Evolutionary conservation across 2,329 filamentous ascomycete species (phyloP).

Genomic region (Aspergillus sp.): DNA sequence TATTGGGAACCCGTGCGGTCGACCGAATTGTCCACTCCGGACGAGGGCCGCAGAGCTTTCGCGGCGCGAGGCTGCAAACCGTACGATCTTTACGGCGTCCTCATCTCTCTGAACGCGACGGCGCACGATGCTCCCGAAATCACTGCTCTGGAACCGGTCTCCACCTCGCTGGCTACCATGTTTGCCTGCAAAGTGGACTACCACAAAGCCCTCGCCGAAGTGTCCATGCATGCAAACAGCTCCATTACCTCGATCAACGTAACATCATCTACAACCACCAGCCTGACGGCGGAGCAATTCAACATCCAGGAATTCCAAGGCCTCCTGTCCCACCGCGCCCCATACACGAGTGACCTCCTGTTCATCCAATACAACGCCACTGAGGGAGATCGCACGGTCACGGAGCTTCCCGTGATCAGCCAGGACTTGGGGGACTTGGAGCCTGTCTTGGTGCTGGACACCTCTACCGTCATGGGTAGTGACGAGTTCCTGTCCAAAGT

Average conservation of each 20-base stretch:
- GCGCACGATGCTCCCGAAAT: constrained; percentile 7
- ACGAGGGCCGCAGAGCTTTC: constrained; percentile 21
- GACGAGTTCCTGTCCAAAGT: constrained; percentile 27
- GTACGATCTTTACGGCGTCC: constrained; percentile 33
- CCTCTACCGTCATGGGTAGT: constrained; percentile 28
- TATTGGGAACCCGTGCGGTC: constrained; percentile 33
- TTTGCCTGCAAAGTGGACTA: constrained; percentile 34
- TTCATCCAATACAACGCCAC: constrained; percentile 30
- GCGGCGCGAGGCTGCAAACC: constrained; percentile 25
- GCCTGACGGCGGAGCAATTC: constrained; percentile 22
- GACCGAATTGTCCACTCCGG: constrained; percentile 8
- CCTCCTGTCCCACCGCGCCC: constrained; percentile 28
- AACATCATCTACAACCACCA: constrained; percentile 17
- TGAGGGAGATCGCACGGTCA: constrained; percentile 25
- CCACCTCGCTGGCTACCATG: constrained; percentile 26
- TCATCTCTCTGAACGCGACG: constrained; percentile 31
- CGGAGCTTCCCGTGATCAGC: constrained; percentile 31
- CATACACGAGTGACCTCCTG: constrained; percentile 34
- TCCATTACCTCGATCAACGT: constrained; percentile 28
- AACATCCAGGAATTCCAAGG: constrained; percentile 32
- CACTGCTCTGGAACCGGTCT: constrained; percentile 9
- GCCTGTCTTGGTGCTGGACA: constrained; percentile 29
- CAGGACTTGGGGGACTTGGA: constrained; percentile 30
- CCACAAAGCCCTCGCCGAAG: constrained; percentile 24
- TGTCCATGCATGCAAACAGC: constrained; percentile 35